Conservation (phyloP, 768 basidiomycete species). For the Hericium erinaceus region DNA sequence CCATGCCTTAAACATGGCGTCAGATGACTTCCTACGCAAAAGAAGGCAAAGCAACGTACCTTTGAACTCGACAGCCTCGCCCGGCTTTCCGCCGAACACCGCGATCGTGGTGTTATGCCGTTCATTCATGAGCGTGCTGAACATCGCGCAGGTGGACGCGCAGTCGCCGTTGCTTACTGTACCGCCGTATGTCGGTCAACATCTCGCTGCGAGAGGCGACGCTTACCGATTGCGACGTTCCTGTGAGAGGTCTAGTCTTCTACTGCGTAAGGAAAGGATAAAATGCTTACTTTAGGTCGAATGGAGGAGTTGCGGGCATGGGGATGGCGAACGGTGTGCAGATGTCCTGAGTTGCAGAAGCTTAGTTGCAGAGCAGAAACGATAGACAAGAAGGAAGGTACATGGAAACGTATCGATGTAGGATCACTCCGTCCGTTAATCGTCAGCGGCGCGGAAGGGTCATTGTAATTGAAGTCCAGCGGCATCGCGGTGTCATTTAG, state of each 20-base stretch:
- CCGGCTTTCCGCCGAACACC: constrained; percentile 43
- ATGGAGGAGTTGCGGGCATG: constrained; percentile 2
- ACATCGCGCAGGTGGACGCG: constrained; percentile 50
- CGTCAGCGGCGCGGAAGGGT: constrained; percentile 17
- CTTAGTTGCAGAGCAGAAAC: background rate
- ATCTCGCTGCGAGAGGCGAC: background rate
- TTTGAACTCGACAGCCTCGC: constrained; percentile 37
- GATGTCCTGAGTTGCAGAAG: constrained; percentile 20
- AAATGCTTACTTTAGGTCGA: constrained; percentile 6
- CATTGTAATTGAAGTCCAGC: constrained; percentile 20
- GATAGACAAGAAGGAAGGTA: constrained; percentile 2
- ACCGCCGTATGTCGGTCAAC: background rate
- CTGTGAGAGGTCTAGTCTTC: background rate
- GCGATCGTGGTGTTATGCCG: constrained; percentile 37
- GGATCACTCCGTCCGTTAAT: constrained; percentile 22
- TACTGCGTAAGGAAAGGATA: background rate
- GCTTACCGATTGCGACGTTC: constrained; percentile 7
- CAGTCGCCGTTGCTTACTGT: constrained; percentile 22
- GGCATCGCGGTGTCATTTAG: constrained; percentile 23
- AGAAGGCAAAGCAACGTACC: constrained; percentile 15
- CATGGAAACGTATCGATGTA: constrained; percentile 26
- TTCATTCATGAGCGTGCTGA: constrained; percentile 47
- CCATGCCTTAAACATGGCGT: constrained; percentile 22
- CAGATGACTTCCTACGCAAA: background rate
- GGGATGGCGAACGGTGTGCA: constrained; percentile 12